Evolutionary conservation across 331 rosid species (phyloP), one percentile per base, ranked within the genome.

Genomic region (Acacia pycnantha): DNA sequence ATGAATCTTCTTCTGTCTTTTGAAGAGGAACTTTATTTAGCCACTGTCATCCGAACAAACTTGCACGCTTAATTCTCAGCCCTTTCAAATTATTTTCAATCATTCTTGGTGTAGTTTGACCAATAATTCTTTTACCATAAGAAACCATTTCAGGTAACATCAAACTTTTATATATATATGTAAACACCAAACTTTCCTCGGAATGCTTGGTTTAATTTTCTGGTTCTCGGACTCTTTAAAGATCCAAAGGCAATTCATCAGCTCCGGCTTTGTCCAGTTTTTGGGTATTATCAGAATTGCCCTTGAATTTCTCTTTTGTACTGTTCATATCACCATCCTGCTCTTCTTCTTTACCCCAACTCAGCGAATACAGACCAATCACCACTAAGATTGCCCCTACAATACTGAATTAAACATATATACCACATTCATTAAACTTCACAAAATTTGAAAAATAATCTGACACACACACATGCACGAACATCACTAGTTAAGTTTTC

Each of bases 271-370:
- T 21, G 44, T 11, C 33, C 70, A 37, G 73, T 51, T 65, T 70
- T 62, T 86, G 87, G n/a, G 77, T 69, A 14, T 84, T 84, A 33
- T 78, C 85, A 74, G 19, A 44, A 54, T 83, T 64, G 85, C 31
- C 47, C 70, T 69, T 74, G 11, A 79, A 26, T 74, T 77, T 81
- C 35, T 75, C 88, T 84, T 82, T 70, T 7, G 80, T n/a, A 58
- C 6, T 77, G 58, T 86, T 85, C 51, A 22, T 24, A 26, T 71
- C 66, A 75, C 37, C 75, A 67, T 71, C 68, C 70, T 82, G 81
- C 76, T 90, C 95, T 40, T 81, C 80, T 83, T 87, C 93, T 90
- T 93, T 91, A 13, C 97, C 97, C 97, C 92, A 89, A 81, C 91
- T 43, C 86, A 92, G 83, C 85, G 89, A 37, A 78, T 90, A 89